A percentile compares a stretch with the other conserved stretches of the same genome.
Conservation (phyloP, 805 yeast species). For the Candida tammaniensis region DNA sequence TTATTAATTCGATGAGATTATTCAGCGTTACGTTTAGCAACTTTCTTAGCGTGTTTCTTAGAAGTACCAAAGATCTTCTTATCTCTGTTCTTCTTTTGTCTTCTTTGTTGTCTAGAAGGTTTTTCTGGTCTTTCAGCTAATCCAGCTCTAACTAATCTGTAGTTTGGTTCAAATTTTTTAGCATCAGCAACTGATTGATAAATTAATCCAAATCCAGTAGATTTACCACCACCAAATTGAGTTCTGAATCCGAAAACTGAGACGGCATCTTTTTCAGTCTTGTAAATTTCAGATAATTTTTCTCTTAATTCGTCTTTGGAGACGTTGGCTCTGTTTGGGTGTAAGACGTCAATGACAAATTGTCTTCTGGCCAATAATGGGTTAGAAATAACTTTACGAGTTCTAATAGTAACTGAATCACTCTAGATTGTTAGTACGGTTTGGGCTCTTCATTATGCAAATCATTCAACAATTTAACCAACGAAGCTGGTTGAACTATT, state of each 20-base stretch:
- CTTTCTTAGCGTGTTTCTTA: slow-evolving; percentile 87
- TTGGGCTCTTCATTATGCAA: too few relatives aligned
- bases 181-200: slow-evolving; percentile 98
- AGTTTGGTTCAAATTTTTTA: slow-evolving; percentile 97
- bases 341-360: slow-evolving; percentile 98
- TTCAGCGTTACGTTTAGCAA: slow-evolving; percentile 88
- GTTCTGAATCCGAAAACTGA: slow-evolving; percentile 99
- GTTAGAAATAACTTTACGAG: slow-evolving; percentile 99
- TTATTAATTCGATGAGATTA: slow-evolving; percentile 30
- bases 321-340: slow-evolving; percentile 99
- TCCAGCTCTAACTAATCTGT: slow-evolving; percentile 99
- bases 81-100: slow-evolving; percentile 99
- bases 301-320: slow-evolving; percentile 99
- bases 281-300: slow-evolving; percentile 83
- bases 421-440: slow-evolving; percentile 49
- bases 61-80: slow-evolving; percentile 99
- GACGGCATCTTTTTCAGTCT: slow-evolving; percentile 88
- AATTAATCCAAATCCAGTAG: slow-evolving; percentile 98
- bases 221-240: slow-evolving; percentile 99
- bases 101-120: slow-evolving; percentile 99
- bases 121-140: slow-evolving; percentile 94
- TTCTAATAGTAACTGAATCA: slow-evolving; percentile 99
- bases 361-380: slow-evolving; percentile 99
- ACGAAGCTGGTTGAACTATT: too few relatives aligned
- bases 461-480: too few relatives aligned